Conservation (phyloP, 805 yeast genomes). For the Spathaspora hagerdaliae region DNA sequence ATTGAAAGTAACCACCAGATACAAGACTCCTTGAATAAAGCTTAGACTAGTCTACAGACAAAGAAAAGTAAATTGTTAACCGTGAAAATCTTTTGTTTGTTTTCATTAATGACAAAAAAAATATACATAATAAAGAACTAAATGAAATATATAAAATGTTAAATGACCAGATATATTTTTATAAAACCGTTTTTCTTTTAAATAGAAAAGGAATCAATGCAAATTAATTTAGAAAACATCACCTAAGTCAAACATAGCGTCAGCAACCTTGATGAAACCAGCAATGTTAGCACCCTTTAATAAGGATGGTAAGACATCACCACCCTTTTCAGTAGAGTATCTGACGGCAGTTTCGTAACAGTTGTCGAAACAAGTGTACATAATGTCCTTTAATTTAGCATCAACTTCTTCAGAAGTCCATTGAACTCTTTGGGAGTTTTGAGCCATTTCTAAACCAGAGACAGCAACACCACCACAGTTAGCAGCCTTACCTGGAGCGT, state of each 20-base stretch:
- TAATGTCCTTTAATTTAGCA: conserved; percentile 81
- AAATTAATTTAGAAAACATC: conserved; percentile 43
- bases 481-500: conserved; percentile 99
- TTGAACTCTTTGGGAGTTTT: conserved; percentile 88
- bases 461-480: conserved; percentile 99
- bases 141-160: not conserved
- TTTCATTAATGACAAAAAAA: too few species aligned
- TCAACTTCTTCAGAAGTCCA: conserved; percentile 96
- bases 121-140: not conserved
- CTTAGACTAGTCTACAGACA: too few species aligned
- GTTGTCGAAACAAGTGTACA: conserved; percentile 89
- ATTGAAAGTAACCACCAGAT: too few species aligned
- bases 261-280: conserved; percentile 97
- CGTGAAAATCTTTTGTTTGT: not conserved
- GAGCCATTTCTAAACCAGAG: conserved; percentile 98
- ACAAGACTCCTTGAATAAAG: too few species aligned
- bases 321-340: conserved; percentile 69
- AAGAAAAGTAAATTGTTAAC: too few species aligned
- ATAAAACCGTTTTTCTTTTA: not conserved
- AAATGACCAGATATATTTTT: not conserved
- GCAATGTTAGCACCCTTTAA: conserved; percentile 99
- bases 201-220: not conserved
- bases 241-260: conserved; percentile 97
- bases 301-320: conserved; percentile 73
- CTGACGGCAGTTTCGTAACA: conserved; percentile 84